A percentile compares a stretch with the other conserved stretches of the same genome.
These are phyloP conservation scores for Cystofilobasidium ferigula DNA, from an alignment of 768 basidiomycete genomes.

Conservation along the genomic window DNA sequence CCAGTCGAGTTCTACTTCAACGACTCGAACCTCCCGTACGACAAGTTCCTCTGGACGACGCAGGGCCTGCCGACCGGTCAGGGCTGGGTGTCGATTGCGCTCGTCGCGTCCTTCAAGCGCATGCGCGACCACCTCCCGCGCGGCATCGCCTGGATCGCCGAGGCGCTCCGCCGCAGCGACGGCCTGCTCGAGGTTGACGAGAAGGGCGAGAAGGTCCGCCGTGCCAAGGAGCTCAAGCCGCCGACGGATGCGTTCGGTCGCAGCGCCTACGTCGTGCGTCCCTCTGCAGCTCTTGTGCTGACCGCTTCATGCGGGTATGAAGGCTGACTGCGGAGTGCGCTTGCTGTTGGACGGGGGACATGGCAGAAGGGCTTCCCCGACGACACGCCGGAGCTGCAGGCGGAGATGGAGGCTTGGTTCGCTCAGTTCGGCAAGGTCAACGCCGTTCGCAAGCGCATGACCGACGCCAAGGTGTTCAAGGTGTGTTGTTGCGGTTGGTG, in stretches of 20 bases:
- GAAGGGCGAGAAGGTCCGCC: conserved; percentile 58
- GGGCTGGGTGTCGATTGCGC: conserved; percentile 77
- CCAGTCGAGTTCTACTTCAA: conserved; percentile 94
- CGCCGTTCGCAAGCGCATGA: conserved; percentile 76
- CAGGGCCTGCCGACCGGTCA: conserved; percentile 22
- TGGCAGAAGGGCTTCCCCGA: conserved; percentile 57
- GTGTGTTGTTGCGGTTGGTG: no score
- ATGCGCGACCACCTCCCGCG: conserved; percentile 61
- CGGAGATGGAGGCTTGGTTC: conserved; percentile 68
- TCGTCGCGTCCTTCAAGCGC: conserved; percentile 85
- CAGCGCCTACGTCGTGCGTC: conserved; percentile 76
- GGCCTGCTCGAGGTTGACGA: conserved; percentile 62
- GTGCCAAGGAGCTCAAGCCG: conserved; percentile 62
- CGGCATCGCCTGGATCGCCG: conserved; percentile 59
- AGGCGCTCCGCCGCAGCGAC: conserved; percentile 49
- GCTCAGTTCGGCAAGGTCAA: conserved; percentile 62
- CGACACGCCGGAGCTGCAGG: conserved; percentile 48
- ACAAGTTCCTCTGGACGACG: conserved; percentile 91
- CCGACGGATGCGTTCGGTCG: conserved; percentile 69
- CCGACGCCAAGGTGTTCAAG: conserved; percentile 59
- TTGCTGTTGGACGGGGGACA: neutral
- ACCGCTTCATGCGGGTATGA: neutral
- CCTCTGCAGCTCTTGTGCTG: neutral
- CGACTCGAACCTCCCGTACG: conserved; percentile 75
- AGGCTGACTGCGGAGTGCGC: neutral